Evolutionary conservation across 2,329 filamentous ascomycete genomes (phyloP), one percentile per base, ranked within the genome.

Genomic region (Fusarium luffae): DNA sequence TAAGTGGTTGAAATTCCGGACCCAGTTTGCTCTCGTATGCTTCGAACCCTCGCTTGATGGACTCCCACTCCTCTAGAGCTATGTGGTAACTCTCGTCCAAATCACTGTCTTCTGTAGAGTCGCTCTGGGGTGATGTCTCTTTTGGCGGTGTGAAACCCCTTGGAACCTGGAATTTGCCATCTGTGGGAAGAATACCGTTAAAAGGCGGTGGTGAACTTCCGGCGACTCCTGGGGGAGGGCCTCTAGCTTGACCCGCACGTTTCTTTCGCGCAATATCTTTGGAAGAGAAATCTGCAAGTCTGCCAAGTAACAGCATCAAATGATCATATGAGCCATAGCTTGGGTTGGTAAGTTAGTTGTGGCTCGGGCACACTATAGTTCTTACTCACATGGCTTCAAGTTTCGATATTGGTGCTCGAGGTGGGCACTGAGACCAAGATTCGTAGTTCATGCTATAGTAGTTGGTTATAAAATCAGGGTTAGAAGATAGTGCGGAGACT

Each of bases 291-390:
- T 92, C 89, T 56, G 91, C 88, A 16, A 97, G 84, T 4, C 96
- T 90, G 11, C 90, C 94, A 25, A 98, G 85, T 2, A 98, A 82
- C 6, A 98, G 85, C 46, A 97, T 86, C 7, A 98, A 81, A 77
- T 98, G 93, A 77, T 99, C 96, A 70, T 93, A 93, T 1, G 93
- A 93, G 41, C 94, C 96, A 75, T 95, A 97, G 25, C 95, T 90
- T 57, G 18, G 30, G 18, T 12, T n/a, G 32, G 69, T 80, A 51
- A 81, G 78, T 64, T 34, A 70, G 65, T 30, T 11, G 5, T 11
- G 21, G 11, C 23, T 16, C 16, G 14, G 32, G 4, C 7, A 19
- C 7, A 32, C 18, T 23, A 13, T 4, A 13, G 12, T 32, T 25
- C 18, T 32, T 7, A 80, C 88, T 82, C 81, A 90, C 88, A 88